Evolutionary conservation across 805 yeast species (phyloP).

Genomic region (Starmera amethionina): DNA sequence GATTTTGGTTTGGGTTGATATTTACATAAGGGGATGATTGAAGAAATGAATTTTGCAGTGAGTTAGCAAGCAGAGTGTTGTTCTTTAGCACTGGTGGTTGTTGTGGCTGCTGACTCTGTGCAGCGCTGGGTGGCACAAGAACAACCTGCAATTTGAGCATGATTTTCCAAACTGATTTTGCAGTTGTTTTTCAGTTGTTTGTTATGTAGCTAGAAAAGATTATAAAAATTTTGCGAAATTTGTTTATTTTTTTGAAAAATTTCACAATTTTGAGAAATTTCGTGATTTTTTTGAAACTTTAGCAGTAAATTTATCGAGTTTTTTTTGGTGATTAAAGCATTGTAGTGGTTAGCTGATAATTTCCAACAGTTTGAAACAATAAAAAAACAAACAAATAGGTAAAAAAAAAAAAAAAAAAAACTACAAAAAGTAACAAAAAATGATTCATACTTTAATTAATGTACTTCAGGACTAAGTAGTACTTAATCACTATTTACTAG

Average conservation of each 20-base stretch:
- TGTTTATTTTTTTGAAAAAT: neutral
- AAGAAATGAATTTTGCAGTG: neutral
- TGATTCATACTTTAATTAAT: no score
- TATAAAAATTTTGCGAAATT: neutral
- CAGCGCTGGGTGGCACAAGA: slow-evolving; percentile 30
- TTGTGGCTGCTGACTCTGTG: slow-evolving; percentile 1
- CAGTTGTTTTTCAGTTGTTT: no score
- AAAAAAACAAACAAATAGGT: no score
- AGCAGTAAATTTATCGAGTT: neutral
- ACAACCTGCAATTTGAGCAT: slow-evolving; percentile 36
- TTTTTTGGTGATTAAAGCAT: neutral
- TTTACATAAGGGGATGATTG: slow-evolving; percentile 6
- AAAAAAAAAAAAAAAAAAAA: no score
- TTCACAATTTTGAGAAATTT: no score
- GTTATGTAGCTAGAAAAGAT: no score
- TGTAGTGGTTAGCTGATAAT: no score
- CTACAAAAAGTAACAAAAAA: no score
- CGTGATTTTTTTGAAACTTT: neutral
- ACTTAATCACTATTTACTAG: neutral
- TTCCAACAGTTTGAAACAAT: no score
- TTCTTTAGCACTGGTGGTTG: neutral
- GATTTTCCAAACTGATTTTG: neutral
- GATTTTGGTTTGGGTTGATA: slow-evolving; percentile 1
- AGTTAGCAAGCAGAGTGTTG: neutral
- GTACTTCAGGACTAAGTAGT: no score